These are phyloP conservation scores for Aspergillus latus DNA, from an alignment of 2,329 filamentous ascomycete genomes.

Conservation along the genomic window DNA sequence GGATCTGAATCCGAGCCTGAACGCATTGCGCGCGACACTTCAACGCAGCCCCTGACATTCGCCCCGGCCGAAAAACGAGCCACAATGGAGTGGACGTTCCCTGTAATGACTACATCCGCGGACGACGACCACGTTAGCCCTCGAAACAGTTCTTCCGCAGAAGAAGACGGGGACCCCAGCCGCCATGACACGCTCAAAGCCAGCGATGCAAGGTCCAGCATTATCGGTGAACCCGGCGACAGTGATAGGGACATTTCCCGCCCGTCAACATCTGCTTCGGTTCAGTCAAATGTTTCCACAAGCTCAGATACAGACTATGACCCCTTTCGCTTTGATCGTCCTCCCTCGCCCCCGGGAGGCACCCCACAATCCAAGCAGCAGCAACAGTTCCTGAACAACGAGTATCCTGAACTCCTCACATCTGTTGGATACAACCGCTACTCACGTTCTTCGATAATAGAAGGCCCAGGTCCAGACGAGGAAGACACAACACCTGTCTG, in stretches of 20 bases:
- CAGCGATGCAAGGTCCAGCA: slow-evolving; percentile 20
- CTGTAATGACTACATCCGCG: slow-evolving; percentile 37
- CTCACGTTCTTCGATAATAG: slow-evolving; percentile 56
- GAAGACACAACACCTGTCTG: slow-evolving; percentile 46
- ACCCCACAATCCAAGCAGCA: slow-evolving; percentile 11
- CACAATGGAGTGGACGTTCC: slow-evolving; percentile 58
- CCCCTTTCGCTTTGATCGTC: slow-evolving; percentile 44
- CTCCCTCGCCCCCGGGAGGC: slow-evolving; percentile 27
- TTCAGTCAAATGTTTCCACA: slow-evolving; percentile 25
- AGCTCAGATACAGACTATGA: slow-evolving; percentile 44
- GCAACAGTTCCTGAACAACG: slow-evolving; percentile 43
- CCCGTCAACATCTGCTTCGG: slow-evolving; percentile 40
- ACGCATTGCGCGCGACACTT: slow-evolving; percentile 1
- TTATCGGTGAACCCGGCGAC: slow-evolving; percentile 22
- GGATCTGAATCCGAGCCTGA: slow-evolving; percentile 14
- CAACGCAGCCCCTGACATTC: slow-evolving; percentile 18
- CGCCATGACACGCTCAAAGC: slow-evolving; percentile 37
- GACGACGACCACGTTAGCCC: slow-evolving; percentile 11
- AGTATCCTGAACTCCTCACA: slow-evolving; percentile 47
- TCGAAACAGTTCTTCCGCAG: slow-evolving; percentile 7
- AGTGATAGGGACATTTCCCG: slow-evolving; percentile 25
- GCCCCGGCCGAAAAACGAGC: slow-evolving; percentile 38
- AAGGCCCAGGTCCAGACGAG: slow-evolving; percentile 56
- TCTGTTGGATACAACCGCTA: slow-evolving; percentile 47
- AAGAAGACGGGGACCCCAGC: slow-evolving; percentile 15